A percentile compares a stretch with the other conserved stretches of the same genome.
phyloP scores from a whole-genome alignment of 495 filamentous ascomycete species.

The Cercophora samala region DNA sequence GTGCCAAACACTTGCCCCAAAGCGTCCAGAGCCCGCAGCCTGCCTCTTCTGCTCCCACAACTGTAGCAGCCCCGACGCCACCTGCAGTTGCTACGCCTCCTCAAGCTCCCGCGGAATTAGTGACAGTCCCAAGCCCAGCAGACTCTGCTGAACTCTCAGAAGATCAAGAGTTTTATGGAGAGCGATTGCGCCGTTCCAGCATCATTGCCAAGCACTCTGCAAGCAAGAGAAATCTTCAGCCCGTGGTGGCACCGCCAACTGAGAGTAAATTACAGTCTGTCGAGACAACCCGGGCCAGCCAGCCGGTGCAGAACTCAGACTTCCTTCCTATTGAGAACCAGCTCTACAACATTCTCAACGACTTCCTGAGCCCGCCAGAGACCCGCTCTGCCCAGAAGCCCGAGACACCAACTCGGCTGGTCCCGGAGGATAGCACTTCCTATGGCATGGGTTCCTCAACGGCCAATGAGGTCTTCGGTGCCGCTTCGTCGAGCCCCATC shows the following conservation, averaged over 20 bases:
- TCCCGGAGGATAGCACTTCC: slow-evolving; percentile 29
- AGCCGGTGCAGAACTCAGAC: slow-evolving; percentile 20
- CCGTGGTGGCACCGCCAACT: background rate
- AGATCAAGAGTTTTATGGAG: slow-evolving; percentile 27
- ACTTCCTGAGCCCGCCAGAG: slow-evolving; percentile 39
- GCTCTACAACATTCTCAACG: slow-evolving; percentile 42
- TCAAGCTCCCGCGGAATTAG: background rate
- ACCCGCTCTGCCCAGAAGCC: slow-evolving; percentile 15
- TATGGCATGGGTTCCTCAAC: slow-evolving; percentile 44
- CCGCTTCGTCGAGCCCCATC: slow-evolving; percentile 27
- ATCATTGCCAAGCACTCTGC: slow-evolving; percentile 1
- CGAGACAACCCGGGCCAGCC: background rate
- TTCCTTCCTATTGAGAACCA: slow-evolving; percentile 31
- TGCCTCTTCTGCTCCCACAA: background rate
- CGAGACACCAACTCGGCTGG: slow-evolving; percentile 7
- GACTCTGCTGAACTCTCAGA: slow-evolving; percentile 31
- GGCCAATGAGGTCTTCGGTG: slow-evolving; percentile 37
- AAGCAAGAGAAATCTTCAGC: background rate
- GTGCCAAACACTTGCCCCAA: slow-evolving; percentile 19
- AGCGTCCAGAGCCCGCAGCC: background rate
- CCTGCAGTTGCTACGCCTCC: background rate
- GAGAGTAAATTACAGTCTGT: background rate
- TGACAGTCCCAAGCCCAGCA: slow-evolving; percentile 9
- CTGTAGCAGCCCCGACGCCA: background rate
- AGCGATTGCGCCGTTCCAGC: slow-evolving; percentile 11